Conservation (phyloP, 108 stramenopile species). For the Cylindrotheca closterium region DNA sequence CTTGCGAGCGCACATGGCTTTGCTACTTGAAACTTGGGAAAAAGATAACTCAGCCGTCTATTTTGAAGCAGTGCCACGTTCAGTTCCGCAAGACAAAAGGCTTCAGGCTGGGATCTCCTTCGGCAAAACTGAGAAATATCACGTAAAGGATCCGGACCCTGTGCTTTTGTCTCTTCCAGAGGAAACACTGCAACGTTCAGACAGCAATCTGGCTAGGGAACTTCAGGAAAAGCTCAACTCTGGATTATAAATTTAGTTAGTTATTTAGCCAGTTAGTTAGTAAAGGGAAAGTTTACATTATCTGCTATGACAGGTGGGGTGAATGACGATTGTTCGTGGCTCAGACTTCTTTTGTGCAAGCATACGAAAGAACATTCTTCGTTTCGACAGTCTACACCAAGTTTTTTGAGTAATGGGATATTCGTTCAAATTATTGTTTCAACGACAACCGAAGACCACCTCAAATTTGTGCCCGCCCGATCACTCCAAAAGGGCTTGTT, state of each 20-base stretch:
- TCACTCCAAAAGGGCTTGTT: too few species aligned
- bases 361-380: too few species aligned
- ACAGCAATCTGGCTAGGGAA: conserved; percentile 78
- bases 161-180: conserved; percentile 57
- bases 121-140: conserved; percentile 63
- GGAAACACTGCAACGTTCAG: conserved; percentile 52
- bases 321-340: too few species aligned
- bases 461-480: too few species aligned
- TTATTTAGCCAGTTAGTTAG: too few species aligned
- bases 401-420: too few species aligned
- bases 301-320: too few species aligned
- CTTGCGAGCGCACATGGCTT: conserved; percentile 64
- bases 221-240: conserved; percentile 72
- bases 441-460: too few species aligned
- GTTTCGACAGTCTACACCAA: too few species aligned
- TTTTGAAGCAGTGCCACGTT: conserved; percentile 82
- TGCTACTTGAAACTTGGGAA: conserved; percentile 67
- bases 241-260: conserved; percentile 11
- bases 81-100: conserved; percentile 66
- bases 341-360: too few species aligned
- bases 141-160: conserved; percentile 63
- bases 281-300: too few species aligned
- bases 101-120: conserved; percentile 56
- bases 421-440: too few species aligned
- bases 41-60: conserved; percentile 80